Base-by-base conservation (phyloP, 2,329 filamentous ascomycete species). In the Curvularia hawaiiensis region DNA sequence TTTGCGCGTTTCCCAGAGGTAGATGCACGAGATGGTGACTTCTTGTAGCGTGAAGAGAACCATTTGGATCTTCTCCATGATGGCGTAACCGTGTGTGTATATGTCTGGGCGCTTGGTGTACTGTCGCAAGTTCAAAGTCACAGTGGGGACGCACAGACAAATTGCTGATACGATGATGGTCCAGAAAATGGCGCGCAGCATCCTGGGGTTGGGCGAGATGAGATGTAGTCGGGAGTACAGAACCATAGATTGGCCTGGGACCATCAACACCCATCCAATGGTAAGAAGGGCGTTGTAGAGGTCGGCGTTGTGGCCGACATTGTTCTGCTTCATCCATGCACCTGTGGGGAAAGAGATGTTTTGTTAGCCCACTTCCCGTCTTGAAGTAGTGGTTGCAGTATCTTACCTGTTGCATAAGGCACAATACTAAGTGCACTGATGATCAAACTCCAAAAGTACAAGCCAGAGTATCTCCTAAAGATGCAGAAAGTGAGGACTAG, bases 181-280 rank as follows among this genome's bases (percentile, higher is more conserved):
- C 44, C 64, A 74, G 1, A 86, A 73, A 3, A 85, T 79, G 3
- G 76, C 71, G 2, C 76, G 58, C 2, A 51, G 40, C 28, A 40
- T 35, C 9, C n/a, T 41, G 20, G 30, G 45, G 46, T 45, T 57
- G 16, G 31, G 53, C 28, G 50, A 53, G 24, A 66, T 54, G 18
- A 66, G 54, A 33, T 66, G 60, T 1, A 66, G 38, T 3, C 85
- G 79, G 1, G 84, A 87, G 72, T 85, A 88, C 0, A 88, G 75
- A 1, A 88, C 84, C 18, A 87, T 58, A 0, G 80, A 80, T 65
- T 86, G 84, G 0, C 85, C 85, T 0, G 84, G 85, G 0, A 88
- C 82, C 83, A 87, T 86, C 2, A 74, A 63, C 66, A 82, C 81
- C 81, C 84, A 82, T 11, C 83, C 84, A 74, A 79, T 2, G 0